Evolutionary conservation across 495 filamentous ascomycete genomes (phyloP), one percentile per base, ranked within the genome.

Genomic region (Astrocystis sublimbata): DNA sequence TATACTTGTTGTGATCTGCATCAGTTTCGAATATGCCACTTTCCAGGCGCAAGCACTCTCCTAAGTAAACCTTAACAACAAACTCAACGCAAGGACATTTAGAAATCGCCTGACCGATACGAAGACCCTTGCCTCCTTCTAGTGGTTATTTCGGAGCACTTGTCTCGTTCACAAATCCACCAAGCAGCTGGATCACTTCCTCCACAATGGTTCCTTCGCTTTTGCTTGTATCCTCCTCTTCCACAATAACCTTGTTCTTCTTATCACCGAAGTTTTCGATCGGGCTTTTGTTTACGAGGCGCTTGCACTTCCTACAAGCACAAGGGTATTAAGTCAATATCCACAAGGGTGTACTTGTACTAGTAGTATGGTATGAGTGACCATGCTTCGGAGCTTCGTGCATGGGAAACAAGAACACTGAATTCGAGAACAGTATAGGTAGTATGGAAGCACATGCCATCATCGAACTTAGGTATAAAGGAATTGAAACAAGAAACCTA

Each of bases 241-340:
- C 7, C 35, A 49, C 57, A 8, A 30, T 24, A 24, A 60, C 4
- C 21, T 19, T 2, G 33, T 9, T 12, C 13, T 21, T 8, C 13
- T 6, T 60, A n/a, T n/a, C n/a, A n/a, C 57, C 57, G 4, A 21
- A 28, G 19, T 40, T 41, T 3, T 19, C 3, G 23, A 60, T n/a
- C 2, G 31, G 33, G 17, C 41, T 15, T 1, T 31, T 15, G 4
- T 36, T 24, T 13, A n/a, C 19, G 15, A 50, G 57, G 15, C 10
- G n/a, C 12, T 60, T 30, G 33, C 57, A 60, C 31, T 41, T 17
- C 57, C 57, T 60, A 23, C 12, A 38, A 23, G 13, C 13, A 17
- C 9, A 43, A 0, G 8, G 30, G n/a, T 21, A 40, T 58, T 46
- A 58, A n/a, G 54, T 33, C n/a, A 2, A 6, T 21, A 6, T 8